Evolutionary conservation across 495 filamentous ascomycete species (phyloP), one percentile per base, ranked within the genome.

Genomic region (Tuber brumale): DNA sequence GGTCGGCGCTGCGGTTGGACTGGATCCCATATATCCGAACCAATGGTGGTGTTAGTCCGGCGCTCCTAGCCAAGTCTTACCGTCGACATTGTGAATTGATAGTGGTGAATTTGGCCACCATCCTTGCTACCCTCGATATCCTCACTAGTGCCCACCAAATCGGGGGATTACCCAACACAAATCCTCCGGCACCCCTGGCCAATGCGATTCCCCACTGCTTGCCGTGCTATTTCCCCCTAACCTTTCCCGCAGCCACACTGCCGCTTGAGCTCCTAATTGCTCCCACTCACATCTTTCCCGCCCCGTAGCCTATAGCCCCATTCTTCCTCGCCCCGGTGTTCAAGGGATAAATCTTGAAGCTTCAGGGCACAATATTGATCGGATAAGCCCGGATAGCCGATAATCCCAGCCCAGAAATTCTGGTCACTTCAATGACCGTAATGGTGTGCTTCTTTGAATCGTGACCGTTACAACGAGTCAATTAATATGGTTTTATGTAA

Each of bases 371-470:
- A 75, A 99, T 89, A 80, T 88, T 92, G 77, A 84, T 87, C 1
- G 95, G 95, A 81, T 97, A 97, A 18, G 95, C 95, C 95, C 95
- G 98, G 57, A 94, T 86, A 1, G 90, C 95, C 27, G 98, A 86
- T 19, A 99, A 88, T 1, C 95, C 95, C n/a, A n/a, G n/a, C n/a
- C n/a, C n/a, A n/a, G n/a, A n/a, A 77, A 98, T 93, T 61, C 91
- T 88, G 92, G n/a, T n/a, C n/a, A n/a, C n/a, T n/a, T n/a, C n/a
- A n/a, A n/a, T n/a, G n/a, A n/a, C n/a, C n/a, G n/a, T 97, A 77
- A 99, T 90, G 72, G 86, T 91, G 82, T 97, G 92, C 46, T 89
- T 87, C 9, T 87, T 83, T 37, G 92, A 89, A 83, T 95, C 88
- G 85, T 91, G 98, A 37, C 89, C 89, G 16, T 93, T 92, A 84